A percentile compares a stretch with the other conserved stretches of the same genome.
phyloP scores from a whole-genome alignment of 805 yeast genomes.

The Candida boidinii region DNA sequence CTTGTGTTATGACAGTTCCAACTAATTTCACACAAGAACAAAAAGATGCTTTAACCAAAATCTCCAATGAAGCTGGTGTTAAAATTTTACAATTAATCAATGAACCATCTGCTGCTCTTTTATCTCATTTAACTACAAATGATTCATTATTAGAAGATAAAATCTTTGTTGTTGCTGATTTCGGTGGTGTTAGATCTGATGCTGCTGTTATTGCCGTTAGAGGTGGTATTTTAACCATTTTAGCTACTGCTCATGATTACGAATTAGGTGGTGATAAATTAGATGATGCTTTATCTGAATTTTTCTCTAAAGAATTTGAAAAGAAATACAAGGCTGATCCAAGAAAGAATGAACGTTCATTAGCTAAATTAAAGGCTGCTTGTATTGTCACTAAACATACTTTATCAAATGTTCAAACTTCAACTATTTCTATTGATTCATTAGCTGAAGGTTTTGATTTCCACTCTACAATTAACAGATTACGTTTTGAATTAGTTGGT shows the following conservation, averaged over 20 bases:
- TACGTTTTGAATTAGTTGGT: conserved; percentile 84
- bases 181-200: conserved; percentile 94
- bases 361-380: conserved; percentile 83
- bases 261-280: conserved; percentile 83
- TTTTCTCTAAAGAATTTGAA: conserved; percentile 89
- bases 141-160: conserved; percentile 52
- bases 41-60: conserved; percentile 49
- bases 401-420: conserved; percentile 76
- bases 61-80: conserved; percentile 66
- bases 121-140: conserved; percentile 62
- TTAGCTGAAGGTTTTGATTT: conserved; percentile 91
- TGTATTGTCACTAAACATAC: conserved; percentile 84
- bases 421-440: conserved; percentile 91
- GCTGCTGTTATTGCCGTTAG: conserved; percentile 90
- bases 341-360: conserved; percentile 68
- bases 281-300: conserved; percentile 72
- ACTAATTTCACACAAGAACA: conserved; percentile 76
- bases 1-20: conserved; percentile 86
- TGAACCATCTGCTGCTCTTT: conserved; percentile 87
- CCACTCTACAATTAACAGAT: conserved; percentile 87
- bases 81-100: conserved; percentile 79
- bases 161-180: conserved; percentile 86
- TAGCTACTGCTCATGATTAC: conserved; percentile 77
- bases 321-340: conserved; percentile 81
- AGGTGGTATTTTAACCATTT: conserved; percentile 86